These are phyloP conservation scores for Crepidotus variabilis DNA, from an alignment of 768 basidiomycete genomes.

Conservation along the genomic window DNA sequence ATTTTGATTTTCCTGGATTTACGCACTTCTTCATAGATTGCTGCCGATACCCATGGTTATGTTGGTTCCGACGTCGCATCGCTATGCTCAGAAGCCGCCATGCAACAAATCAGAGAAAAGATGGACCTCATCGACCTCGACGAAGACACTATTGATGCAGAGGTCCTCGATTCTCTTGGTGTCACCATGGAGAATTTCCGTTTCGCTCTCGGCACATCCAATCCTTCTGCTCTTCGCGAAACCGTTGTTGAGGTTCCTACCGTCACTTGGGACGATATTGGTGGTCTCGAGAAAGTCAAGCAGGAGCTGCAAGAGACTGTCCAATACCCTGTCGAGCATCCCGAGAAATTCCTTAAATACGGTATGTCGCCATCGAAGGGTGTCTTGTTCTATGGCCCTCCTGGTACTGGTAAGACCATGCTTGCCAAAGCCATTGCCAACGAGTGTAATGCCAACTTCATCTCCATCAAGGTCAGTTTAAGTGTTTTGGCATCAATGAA, in stretches of 20 bases:
- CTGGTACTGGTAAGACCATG: constrained; percentile 99
- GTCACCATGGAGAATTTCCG: constrained; percentile 99
- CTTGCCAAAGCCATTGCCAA: constrained; percentile 99
- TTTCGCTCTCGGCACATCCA: constrained; percentile 94
- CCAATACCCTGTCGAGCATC: constrained; percentile 99
- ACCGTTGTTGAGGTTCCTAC: constrained; percentile 99
- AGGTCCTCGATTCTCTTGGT: constrained; percentile 97
- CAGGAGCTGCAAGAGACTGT: constrained; percentile 98
- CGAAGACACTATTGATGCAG: constrained; percentile 98
- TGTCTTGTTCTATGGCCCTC: constrained; percentile 99
- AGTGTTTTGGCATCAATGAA: neutral
- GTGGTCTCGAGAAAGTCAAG: constrained; percentile 99
- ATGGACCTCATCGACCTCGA: constrained; percentile 97
- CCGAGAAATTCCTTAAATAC: constrained; percentile 99
- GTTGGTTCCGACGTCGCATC: constrained; percentile 98
- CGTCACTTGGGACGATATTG: constrained; percentile 98
- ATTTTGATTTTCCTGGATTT: neutral
- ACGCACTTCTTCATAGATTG: constrained; percentile 56
- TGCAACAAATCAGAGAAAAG: constrained; percentile 99
- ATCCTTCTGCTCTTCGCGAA: constrained; percentile 98
- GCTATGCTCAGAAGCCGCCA: constrained; percentile 97
- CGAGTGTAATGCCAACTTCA: constrained; percentile 99
- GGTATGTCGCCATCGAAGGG: constrained; percentile 99
- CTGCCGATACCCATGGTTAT: constrained; percentile 98
- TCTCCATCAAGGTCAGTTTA: constrained; percentile 83